Conservation (phyloP, 1,284 basidiomycete species). For the Irpex sp. region DNA sequence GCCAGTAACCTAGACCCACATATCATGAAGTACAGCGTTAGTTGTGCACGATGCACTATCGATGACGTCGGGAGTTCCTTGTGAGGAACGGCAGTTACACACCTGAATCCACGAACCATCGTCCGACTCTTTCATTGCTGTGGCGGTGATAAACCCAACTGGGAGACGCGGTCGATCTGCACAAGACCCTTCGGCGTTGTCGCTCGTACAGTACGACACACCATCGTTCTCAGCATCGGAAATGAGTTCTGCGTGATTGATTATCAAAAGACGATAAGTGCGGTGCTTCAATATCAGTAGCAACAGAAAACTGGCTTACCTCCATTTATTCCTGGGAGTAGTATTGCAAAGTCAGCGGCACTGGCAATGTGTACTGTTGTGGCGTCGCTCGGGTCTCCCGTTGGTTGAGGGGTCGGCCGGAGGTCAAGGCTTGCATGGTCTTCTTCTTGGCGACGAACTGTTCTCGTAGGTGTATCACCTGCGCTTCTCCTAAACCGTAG, state of each 20-base stretch:
- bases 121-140: slow-evolving; percentile 30
- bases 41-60: background rate
- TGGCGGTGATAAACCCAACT: slow-evolving; percentile 39
- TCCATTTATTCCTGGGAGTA: slow-evolving; percentile 33
- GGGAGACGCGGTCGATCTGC: slow-evolving; percentile 24
- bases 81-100: background rate
- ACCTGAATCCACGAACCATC: slow-evolving; percentile 46
- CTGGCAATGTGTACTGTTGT: slow-evolving; percentile 39
- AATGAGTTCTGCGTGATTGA: slow-evolving; percentile 32
- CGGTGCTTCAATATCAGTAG: slow-evolving; percentile 1
- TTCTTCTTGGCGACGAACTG: background rate
- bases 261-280: background rate
- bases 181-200: slow-evolving; percentile 24
- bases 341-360: slow-evolving; percentile 35
- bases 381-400: slow-evolving; percentile 32
- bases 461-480: background rate
- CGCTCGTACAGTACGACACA: slow-evolving; percentile 34
- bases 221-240: slow-evolving; percentile 42
- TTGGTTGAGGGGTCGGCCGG: slow-evolving; percentile 43
- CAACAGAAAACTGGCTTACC: slow-evolving; percentile 29
- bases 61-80: background rate
- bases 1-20: slow-evolving; percentile 39
- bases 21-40: background rate
- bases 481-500: background rate
- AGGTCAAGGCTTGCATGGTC: slow-evolving; percentile 21